Evolutionary conservation across 1,139 yeast genomes (phyloP).

Genomic region (Meyerozyma smithsonii): DNA sequence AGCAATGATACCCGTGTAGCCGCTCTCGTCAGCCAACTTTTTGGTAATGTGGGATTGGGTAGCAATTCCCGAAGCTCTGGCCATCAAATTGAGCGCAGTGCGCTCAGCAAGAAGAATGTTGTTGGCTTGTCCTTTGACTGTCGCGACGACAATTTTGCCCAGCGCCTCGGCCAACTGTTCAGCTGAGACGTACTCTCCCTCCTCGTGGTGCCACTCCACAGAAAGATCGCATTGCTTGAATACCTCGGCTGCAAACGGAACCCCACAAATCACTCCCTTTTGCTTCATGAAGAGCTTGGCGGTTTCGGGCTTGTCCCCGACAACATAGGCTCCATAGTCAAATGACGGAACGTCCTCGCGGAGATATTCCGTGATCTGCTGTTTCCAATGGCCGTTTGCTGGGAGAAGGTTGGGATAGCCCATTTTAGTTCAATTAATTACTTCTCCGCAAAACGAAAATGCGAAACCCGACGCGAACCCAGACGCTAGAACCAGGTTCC

Average conservation of each 20-base stretch:
- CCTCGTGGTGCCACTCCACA: conserved; percentile 69
- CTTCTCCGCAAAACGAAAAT: neutral
- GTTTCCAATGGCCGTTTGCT: conserved; percentile 71
- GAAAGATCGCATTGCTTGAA: conserved; percentile 67
- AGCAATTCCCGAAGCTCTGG: conserved; percentile 89
- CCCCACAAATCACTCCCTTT: conserved; percentile 76
- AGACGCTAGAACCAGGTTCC: too few relatives aligned
- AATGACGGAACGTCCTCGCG: conserved; percentile 90
- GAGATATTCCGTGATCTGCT: conserved; percentile 68
- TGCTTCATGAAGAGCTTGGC: conserved; percentile 83
- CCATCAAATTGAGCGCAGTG: conserved; percentile 75
- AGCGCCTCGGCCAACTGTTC: conserved; percentile 38
- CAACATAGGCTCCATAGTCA: conserved; percentile 92
- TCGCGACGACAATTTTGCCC: conserved; percentile 71
- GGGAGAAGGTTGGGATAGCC: conserved; percentile 63
- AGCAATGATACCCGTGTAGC: conserved; percentile 81
- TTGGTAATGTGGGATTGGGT: conserved; percentile 63
- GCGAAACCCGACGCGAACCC: neutral
- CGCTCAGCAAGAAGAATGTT: conserved; percentile 79
- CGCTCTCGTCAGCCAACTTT: conserved; percentile 59
- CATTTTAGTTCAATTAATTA: neutral
- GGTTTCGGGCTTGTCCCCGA: conserved; percentile 66
- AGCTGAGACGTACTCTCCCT: conserved; percentile 52
- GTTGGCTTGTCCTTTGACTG: conserved; percentile 75
- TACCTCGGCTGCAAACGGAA: conserved; percentile 87